Evolutionary conservation across 441 rosid species (phyloP).

Genomic region (Arabidopsis hybrid): DNA sequence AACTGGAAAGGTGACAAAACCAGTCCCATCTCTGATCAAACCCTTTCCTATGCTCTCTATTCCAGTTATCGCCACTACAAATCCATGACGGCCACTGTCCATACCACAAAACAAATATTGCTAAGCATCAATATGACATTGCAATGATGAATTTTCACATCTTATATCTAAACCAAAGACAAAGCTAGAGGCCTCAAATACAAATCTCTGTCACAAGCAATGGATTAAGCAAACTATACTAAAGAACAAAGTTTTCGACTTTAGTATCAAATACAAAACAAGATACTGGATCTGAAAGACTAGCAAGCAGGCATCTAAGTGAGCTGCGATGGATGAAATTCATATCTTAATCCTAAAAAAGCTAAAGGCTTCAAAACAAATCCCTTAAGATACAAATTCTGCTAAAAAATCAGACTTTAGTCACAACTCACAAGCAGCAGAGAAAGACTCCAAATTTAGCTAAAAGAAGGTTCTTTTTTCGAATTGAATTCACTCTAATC

Average conservation of each 20-base stretch:
- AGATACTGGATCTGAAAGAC: conserved; percentile 9
- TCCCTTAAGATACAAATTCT: background rate
- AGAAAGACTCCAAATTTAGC: background rate
- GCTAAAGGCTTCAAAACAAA: background rate
- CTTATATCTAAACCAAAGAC: conserved; percentile 8
- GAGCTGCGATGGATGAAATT: background rate
- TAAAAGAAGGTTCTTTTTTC: background rate
- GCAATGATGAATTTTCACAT: conserved; percentile 11
- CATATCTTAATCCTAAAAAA: conserved; percentile 11
- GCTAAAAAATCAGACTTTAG: background rate
- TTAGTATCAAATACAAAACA: background rate
- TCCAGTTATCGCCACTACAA: conserved; percentile 90
- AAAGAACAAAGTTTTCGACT: background rate
- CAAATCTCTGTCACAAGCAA: conserved; percentile 1
- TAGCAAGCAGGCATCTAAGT: background rate
- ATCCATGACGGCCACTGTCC: conserved; percentile 84
- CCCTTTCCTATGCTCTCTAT: conserved; percentile 89
- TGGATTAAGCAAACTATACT: background rate
- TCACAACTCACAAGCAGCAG: conserved; percentile 2
- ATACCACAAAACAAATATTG: background rate
- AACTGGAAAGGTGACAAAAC: conserved; percentile 83
- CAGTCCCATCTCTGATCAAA: conserved; percentile 86
- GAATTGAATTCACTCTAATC: background rate
- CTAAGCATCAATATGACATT: conserved; percentile 2
- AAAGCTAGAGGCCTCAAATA: background rate